These are phyloP conservation scores for Yamadazyma olivae DNA, from an alignment of 805 yeast genomes.

Conservation along the genomic window DNA sequence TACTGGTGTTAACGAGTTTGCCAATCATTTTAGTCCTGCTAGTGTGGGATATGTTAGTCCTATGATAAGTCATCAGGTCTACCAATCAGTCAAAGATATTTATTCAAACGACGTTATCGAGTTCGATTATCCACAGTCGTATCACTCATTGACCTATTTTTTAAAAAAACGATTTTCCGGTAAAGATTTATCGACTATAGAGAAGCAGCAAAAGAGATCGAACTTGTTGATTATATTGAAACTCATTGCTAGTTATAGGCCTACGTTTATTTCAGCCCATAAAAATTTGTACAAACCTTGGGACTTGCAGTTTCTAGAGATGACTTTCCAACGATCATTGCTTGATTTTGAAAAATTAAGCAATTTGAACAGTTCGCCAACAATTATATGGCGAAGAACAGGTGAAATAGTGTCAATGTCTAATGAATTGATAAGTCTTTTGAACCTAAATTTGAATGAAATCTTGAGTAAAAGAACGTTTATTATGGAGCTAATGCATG, in stretches of 20 bases:
- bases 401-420: conserved; percentile 82
- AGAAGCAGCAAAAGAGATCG: conserved; percentile 26
- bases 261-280: conserved; percentile 75
- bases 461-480: conserved; percentile 58
- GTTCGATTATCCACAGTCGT: conserved; percentile 61
- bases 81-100: conserved; percentile 50
- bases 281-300: conserved; percentile 64
- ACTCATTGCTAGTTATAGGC: conserved; percentile 64
- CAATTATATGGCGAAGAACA: conserved; percentile 81
- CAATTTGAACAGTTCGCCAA: conserved; percentile 66
- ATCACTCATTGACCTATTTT: conserved; percentile 57
- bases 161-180: conserved; percentile 57
- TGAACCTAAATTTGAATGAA: conserved; percentile 60
- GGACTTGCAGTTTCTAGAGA: conserved; percentile 55
- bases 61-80: conserved; percentile 52
- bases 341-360: conserved; percentile 44
- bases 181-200: conserved; percentile 30
- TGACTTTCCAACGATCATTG: conserved; percentile 43
- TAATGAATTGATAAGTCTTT: conserved; percentile 66
- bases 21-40: conserved; percentile 4
- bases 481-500: conserved; percentile 75
- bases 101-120: conserved; percentile 45
- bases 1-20: conserved; percentile 4
- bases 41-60: conserved; percentile 48
- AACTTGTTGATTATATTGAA: conserved; percentile 45